Base-by-base conservation (phyloP, 202 grass and related monocot genomes). In the Carex arenaria region DNA sequence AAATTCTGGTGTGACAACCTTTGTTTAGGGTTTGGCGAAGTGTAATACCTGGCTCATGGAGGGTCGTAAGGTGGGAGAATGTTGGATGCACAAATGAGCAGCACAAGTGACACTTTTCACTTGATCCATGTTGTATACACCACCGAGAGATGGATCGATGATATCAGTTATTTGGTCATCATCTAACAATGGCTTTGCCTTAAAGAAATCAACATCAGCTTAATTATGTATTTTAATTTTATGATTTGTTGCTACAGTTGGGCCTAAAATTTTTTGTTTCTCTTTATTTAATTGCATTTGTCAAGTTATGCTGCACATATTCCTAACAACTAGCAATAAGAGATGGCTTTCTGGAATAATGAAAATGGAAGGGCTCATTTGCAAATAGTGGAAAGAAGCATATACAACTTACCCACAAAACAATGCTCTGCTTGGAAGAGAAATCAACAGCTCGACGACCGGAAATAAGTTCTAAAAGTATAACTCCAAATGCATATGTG, bases 391-490 rank as follows among this genome's bases (percentile, higher is more conserved):
- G 7, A 42, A 36, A 14, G 51, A 34, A 18, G 19, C 32, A 64
- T 30, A 20, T 86, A 77, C 3, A 18, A 77, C 73, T 77, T 77
- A 94, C 95, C 95, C 95, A 95, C 26, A 86, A 54, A 47, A 93
- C 52, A 66, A 95, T 84, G 78, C 91, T 95, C 32, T 89, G 88
- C 81, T 88, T 91, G 20, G 87, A 86, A 63, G 85, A 78, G 54
- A 61, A 56, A 38, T 93, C 91, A 14, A 98, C 15, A 55, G 93
- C 93, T 61, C 71, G 87, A 5, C 88, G 89, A 51, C 95, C 95
- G 4, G 91, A 87, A 70, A 95, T 64, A 77, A 92, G 91, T 87
- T 98, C 91, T 1, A 95, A 88, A 10, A 93, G 83, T 14, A 95
- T 80, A 79, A 98, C 88, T 55, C 95, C 95, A 51, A 69, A 90